Evolutionary conservation across 768 basidiomycete genomes (phyloP), one percentile per base, ranked within the genome.

Genomic region (Tylopilus sp.): DNA sequence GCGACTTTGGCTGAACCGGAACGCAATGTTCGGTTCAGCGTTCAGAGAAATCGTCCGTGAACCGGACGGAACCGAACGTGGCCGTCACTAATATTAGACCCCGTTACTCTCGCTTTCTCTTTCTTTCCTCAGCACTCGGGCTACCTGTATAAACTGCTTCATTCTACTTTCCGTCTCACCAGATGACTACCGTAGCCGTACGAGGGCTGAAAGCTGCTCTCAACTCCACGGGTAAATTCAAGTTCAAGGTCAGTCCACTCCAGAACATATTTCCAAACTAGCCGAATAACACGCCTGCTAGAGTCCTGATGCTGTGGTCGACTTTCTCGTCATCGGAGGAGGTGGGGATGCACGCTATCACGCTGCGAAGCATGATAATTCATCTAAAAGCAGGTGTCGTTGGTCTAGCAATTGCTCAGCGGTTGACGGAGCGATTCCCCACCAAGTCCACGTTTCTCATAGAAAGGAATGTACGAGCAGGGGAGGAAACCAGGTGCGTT

Each of bases 261-360:
- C 20, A 17, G 44, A 26, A 26, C 21, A 10, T 21, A n/a, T n/a
- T n/a, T 38, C 25, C 10, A 6, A 11, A 11, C 9, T 23, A 6
- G 36, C 20, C 44, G 28, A 21, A 31, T 52, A 13, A 55, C 44
- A 23, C 11, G 15, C 30, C 20, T 39, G 26, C 38, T 41, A 89
- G 81, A 67, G 71, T 15, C 91, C 94, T 4, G 85, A 90, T 56
- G 76, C 72, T 30, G 75, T 72, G 2, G 83, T 95, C 26, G 95
- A 98, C 65, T 85, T 88, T 66, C 72, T 97, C 21, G 79, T 98
- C 15, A 75, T 98, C 21, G 95, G 95, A 11, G 95, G 86, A 73
- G 95, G 93, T 81, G 57, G 40, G 44, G 46, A 18, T 22, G 23
- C 10, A 22, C 18, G 20, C 5, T 38, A n/a, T 47, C 18, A 3